Evolutionary conservation across 495 filamentous ascomycete genomes (phyloP).

Genomic region (Lasiosphaeriaceae sp.): DNA sequence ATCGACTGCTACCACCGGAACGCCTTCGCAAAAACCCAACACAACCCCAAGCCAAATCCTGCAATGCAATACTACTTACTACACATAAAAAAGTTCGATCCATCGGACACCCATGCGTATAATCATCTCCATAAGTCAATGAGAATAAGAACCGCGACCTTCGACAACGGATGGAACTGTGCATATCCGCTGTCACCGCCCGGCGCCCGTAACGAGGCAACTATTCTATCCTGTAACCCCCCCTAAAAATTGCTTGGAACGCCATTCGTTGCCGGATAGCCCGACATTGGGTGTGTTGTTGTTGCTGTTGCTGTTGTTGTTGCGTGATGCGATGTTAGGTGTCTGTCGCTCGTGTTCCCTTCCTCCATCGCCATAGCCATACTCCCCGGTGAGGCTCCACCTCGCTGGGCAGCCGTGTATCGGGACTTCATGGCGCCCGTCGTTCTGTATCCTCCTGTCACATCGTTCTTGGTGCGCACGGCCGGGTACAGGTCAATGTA

Average conservation of each 20-base stretch:
- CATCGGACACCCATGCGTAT: too few relatives aligned
- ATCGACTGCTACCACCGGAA: too few relatives aligned
- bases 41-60: too few relatives aligned
- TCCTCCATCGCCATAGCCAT: background rate
- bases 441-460: background rate
- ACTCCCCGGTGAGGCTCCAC: slow-evolving; percentile 3
- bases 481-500: slow-evolving; percentile 84
- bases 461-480: slow-evolving; percentile 52
- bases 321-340: background rate
- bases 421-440: background rate
- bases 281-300: too few relatives aligned
- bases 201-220: background rate
- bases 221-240: slow-evolving; percentile 6
- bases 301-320: background rate
- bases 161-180: too few relatives aligned
- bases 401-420: background rate
- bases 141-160: too few relatives aligned
- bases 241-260: slow-evolving; percentile 14
- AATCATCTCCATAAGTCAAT: too few relatives aligned
- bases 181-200: too few relatives aligned
- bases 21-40: too few relatives aligned
- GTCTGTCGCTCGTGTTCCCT: background rate
- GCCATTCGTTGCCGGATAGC: background rate
- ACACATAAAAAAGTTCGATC: too few relatives aligned
- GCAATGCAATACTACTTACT: too few relatives aligned